phyloP scores from a whole-genome alignment of 176 grass and related monocot genomes.

The Triticum timopheevii region DNA sequence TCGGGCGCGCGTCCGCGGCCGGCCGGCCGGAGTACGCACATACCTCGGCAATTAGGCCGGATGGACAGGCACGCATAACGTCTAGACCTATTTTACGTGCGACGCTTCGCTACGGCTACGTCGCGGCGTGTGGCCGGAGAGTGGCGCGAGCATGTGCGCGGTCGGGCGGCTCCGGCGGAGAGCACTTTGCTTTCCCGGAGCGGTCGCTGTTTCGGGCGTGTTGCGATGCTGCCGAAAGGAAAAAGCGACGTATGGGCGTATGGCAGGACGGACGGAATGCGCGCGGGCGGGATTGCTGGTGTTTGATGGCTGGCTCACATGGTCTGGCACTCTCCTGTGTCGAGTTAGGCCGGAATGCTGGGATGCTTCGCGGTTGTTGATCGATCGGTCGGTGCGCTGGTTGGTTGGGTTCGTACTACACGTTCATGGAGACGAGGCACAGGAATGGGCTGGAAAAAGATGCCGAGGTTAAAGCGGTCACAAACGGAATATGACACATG shows the following conservation, averaged over 20 bases:
- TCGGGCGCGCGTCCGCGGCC: neutral
- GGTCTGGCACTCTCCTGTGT: neutral
- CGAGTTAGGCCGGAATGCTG: neutral
- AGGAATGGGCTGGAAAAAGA: neutral
- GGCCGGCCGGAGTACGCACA: neutral
- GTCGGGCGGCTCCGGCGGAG: neutral
- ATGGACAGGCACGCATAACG: neutral
- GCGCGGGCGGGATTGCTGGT: neutral
- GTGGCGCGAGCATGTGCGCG: neutral
- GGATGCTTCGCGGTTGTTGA: neutral
- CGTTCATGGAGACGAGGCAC: neutral
- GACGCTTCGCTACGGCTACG: neutral
- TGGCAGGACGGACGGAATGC: neutral
- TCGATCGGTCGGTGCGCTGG: neutral
- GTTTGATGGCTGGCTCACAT: neutral
- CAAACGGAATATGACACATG: neutral
- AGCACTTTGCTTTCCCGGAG: neutral
- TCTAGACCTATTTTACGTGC: neutral
- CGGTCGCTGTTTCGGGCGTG: neutral
- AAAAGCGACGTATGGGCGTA: neutral
- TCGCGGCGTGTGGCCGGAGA: neutral
- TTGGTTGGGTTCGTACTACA: neutral
- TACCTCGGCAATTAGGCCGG: neutral
- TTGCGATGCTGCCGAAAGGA: constrained; percentile 1
- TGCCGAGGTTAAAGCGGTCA: neutral